Evolutionary conservation across 2,329 filamentous ascomycete species (phyloP), one percentile per base, ranked within the genome.

Genomic region (Botryosphaeria dothidea): DNA sequence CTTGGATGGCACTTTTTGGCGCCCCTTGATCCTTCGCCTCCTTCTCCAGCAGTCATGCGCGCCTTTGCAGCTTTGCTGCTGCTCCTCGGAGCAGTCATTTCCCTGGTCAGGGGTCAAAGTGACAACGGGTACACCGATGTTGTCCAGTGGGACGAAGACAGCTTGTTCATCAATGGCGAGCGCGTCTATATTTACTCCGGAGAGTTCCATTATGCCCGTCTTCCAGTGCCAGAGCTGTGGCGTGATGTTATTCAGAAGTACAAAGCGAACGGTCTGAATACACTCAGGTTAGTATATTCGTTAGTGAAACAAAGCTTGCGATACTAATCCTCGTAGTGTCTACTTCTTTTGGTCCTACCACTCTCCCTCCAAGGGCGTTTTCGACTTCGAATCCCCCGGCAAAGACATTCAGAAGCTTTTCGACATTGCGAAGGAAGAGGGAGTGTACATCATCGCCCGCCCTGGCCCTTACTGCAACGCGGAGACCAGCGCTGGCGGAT

Each of bases 381-480:
- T 83, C 5, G 84, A 86, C 71, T 86, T 86, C 67, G 76, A 79
- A 60, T 84, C 76, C 13, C 84, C 82, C 2, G 82, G 84, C 3
- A 85, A 84, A 66, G 79, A 87, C 68, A 83, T 86, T 65, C 82
- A 80, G 4, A 75, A 77, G 8, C 79, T 87, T 45, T 81, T 85
- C 60, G 81, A 83, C 29, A 77, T 85, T 27, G 84, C 85, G 3
- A 81, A 85, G 67, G 78, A 84, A 43, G 74, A 85, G 25, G 85
- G 84, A 2, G 74, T 86, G 43, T 86, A 86, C 67, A 80, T 86
- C 43, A 82, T 87, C 29, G 80, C 83, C 1, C 79, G 86, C 0
- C 85, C 86, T 0, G 86, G 87, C 0, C 86, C 86, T 0, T 90
- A 89, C 65, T 82, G 87, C 65, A 90, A 89, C 67, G 87, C 86